Percentiles rank a stretch among this genome's conserved stretches.
phyloP scores from a whole-genome alignment of 2,329 filamentous ascomycete genomes.

The Ophiocordyceps camponoti-saundersi region DNA sequence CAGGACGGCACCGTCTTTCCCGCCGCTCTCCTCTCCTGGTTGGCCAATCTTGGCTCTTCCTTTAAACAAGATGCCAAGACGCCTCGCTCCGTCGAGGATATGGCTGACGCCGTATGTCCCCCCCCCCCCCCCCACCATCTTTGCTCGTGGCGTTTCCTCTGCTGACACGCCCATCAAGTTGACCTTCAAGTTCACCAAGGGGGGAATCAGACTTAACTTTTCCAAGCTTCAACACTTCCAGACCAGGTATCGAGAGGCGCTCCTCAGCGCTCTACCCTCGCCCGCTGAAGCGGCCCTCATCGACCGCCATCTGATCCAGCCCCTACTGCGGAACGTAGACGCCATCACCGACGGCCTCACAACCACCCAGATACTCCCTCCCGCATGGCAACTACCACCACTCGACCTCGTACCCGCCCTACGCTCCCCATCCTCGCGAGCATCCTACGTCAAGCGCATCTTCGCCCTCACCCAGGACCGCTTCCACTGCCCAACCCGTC shows the following conservation, averaged over 20 bases:
- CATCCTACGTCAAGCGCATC: constrained; percentile 1
- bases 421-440: neutral
- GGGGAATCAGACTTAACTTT: constrained; percentile 68
- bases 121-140: no score
- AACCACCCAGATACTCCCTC: constrained; percentile 1
- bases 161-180: constrained; percentile 35
- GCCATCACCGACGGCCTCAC: constrained; percentile 5
- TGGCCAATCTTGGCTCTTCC: constrained; percentile 45
- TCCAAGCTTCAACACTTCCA: constrained; percentile 73
- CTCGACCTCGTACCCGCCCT: constrained; percentile 12
- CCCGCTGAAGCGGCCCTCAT: constrained; percentile 9
- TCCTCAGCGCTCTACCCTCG: constrained; percentile 11
- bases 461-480: constrained; percentile 8
- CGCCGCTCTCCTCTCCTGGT: constrained; percentile 54
- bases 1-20: constrained; percentile 28
- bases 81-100: constrained; percentile 40
- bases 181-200: constrained; percentile 74
- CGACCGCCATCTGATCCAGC: constrained; percentile 6
- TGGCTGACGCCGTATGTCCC: constrained; percentile 46
- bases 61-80: constrained; percentile 11
- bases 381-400: constrained; percentile 8
- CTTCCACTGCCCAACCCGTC: constrained; percentile 6
- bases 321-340: constrained; percentile 8
- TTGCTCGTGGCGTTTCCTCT: neutral
- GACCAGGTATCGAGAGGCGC: constrained; percentile 36